These are phyloP conservation scores for Ophiostoma himal-ulmi DNA, from an alignment of 2,329 filamentous ascomycete genomes.

Conservation along the genomic window DNA sequence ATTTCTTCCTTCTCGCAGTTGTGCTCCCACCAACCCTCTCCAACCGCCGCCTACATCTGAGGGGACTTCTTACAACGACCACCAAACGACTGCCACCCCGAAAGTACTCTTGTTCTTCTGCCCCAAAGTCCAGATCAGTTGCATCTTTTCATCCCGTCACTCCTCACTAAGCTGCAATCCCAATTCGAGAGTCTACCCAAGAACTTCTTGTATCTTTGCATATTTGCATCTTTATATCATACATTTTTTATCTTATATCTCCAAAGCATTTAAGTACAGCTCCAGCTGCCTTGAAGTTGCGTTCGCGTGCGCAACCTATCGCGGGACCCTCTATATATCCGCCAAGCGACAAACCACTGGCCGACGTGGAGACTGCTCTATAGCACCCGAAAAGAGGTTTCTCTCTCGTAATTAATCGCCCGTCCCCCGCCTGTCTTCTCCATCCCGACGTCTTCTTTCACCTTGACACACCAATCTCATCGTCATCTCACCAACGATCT, in stretches of 20 bases:
- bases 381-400: slow-evolving; percentile 23
- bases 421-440: slow-evolving; percentile 21
- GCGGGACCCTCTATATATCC: slow-evolving; percentile 16
- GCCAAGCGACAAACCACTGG: slow-evolving; percentile 19
- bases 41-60: background rate
- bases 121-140: background rate
- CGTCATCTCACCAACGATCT: slow-evolving; percentile 17
- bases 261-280: background rate
- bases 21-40: background rate
- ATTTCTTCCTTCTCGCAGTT: background rate
- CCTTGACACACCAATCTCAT: slow-evolving; percentile 14
- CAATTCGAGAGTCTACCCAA: background rate
- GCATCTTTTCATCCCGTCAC: background rate
- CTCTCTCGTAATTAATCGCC: slow-evolving; percentile 26
- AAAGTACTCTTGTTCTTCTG: background rate
- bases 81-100: background rate
- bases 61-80: background rate
- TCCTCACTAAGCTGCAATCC: background rate
- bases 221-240: background rate
- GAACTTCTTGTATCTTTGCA: background rate
- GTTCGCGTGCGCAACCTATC: slow-evolving; percentile 17
- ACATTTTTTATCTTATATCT: background rate
- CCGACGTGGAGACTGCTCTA: slow-evolving; percentile 24
- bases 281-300: slow-evolving; percentile 5
- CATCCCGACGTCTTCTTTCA: slow-evolving; percentile 16